Percentiles rank a stretch among this genome's conserved stretches.
Conservation (phyloP, 192 early-diverging fungal genomes). For the Coemansia sp. region DNA sequence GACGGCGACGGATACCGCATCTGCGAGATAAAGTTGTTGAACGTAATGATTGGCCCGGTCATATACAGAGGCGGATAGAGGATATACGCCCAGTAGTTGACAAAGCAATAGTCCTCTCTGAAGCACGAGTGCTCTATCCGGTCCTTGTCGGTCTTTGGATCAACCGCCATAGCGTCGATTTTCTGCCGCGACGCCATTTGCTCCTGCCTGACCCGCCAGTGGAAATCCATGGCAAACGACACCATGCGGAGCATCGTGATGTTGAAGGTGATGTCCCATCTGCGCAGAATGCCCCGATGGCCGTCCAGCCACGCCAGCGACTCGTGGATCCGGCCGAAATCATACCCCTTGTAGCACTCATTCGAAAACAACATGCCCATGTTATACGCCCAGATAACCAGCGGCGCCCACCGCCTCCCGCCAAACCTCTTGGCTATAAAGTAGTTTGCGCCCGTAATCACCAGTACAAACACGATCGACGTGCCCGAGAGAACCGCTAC, state of each 20-base stretch:
- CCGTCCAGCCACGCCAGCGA: slow-evolving; percentile 67
- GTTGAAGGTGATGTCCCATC: slow-evolving; percentile 92
- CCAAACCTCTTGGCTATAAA: slow-evolving; percentile 56
- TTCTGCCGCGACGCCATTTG: slow-evolving; percentile 14
- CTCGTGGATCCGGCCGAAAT: slow-evolving; percentile 55
- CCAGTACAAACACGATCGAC: slow-evolving; percentile 72
- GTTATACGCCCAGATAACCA: slow-evolving; percentile 79
- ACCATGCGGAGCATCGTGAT: slow-evolving; percentile 85
- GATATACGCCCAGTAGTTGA: slow-evolving; percentile 75
- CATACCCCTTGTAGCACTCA: slow-evolving; percentile 71
- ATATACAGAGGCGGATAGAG: slow-evolving; percentile 91
- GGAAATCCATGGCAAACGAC: slow-evolving; percentile 91
- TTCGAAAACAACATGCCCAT: slow-evolving; percentile 77
- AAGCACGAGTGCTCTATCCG: slow-evolving; percentile 59
- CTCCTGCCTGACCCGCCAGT: slow-evolving; percentile 67
- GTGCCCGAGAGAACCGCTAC: slow-evolving; percentile 67
- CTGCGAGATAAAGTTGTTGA: slow-evolving; percentile 88
- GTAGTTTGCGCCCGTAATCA: slow-evolving; percentile 66
- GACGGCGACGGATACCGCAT: slow-evolving; percentile 57
- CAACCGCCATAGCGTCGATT: slow-evolving; percentile 13
- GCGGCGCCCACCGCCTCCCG: slow-evolving; percentile 57
- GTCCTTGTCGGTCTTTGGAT: slow-evolving; percentile 54
- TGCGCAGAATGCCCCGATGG: slow-evolving; percentile 64
- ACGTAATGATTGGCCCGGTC: slow-evolving; percentile 93
- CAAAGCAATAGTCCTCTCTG: slow-evolving; percentile 68